These are phyloP conservation scores for Dendrocalamus latiflorus DNA, from an alignment of 202 grass and related monocot species.

Conservation along the genomic window DNA sequence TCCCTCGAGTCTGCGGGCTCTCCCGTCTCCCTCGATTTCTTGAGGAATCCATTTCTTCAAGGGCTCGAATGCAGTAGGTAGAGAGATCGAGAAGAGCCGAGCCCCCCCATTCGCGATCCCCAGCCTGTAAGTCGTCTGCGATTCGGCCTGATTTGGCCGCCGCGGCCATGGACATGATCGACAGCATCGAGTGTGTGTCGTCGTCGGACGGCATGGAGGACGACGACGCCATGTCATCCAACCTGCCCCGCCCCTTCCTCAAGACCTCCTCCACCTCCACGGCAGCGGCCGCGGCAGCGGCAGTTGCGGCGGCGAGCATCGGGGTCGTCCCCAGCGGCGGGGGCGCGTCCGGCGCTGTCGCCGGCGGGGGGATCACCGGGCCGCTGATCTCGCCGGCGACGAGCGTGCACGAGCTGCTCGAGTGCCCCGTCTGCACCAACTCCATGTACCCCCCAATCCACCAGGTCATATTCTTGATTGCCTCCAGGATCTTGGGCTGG, in stretches of 20 bases:
- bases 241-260: slow-evolving; percentile 41
- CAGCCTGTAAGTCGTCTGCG: background rate
- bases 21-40: background rate
- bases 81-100: background rate
- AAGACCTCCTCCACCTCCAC: slow-evolving; percentile 22
- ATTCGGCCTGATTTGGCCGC: background rate
- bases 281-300: background rate
- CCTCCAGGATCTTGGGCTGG: background rate
- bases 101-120: background rate
- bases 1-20: background rate
- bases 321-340: slow-evolving; percentile 23
- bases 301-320: background rate
- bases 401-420: slow-evolving; percentile 37
- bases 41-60: background rate
- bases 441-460: slow-evolving; percentile 83
- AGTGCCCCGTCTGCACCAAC: slow-evolving; percentile 21
- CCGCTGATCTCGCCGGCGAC: slow-evolving; percentile 41
- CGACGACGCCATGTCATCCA: slow-evolving; percentile 37
- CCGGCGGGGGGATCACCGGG: background rate
- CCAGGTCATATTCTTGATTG: slow-evolving; percentile 38
- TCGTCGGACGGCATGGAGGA: slow-evolving; percentile 57
- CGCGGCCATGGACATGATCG: slow-evolving; percentile 37
- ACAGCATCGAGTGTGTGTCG: slow-evolving; percentile 70
- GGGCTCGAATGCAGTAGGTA: background rate
- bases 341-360: background rate